phyloP scores from a whole-genome alignment of 139 green algal species.

The Ettlia oleoabundans region DNA sequence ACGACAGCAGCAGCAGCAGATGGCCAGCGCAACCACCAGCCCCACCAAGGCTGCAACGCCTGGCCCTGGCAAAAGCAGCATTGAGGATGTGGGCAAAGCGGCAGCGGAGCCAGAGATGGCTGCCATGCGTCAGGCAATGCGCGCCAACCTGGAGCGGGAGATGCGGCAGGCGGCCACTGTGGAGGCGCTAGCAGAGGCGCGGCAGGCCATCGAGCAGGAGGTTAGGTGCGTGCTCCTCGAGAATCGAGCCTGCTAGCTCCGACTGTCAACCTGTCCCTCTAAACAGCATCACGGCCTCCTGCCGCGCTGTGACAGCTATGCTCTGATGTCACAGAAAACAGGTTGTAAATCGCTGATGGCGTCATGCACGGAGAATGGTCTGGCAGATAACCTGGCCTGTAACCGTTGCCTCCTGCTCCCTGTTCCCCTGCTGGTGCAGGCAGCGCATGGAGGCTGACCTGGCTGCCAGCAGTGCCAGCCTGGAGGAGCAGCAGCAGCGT shows the following conservation, averaged over 20 bases:
- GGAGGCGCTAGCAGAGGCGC: constrained; percentile 20
- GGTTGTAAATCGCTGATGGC: neutral
- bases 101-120: neutral
- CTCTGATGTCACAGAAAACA: too few species aligned
- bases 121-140: constrained; percentile 16
- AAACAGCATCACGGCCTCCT: neutral
- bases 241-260: too few species aligned
- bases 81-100: neutral
- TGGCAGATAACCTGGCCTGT: neutral
- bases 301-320: too few species aligned
- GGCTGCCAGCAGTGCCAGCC: constrained; percentile 1
- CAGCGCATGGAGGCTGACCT: constrained; percentile 32
- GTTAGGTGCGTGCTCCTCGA: neutral
- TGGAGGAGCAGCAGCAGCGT: constrained; percentile 28
- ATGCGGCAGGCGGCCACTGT: constrained; percentile 16
- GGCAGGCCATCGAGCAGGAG: constrained; percentile 14
- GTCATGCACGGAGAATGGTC: neutral
- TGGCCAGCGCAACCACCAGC: neutral
- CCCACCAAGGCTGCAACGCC: too few species aligned
- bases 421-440: neutral
- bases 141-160: constrained; percentile 11
- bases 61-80: neutral
- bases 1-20: constrained; percentile 2
- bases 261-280: neutral
- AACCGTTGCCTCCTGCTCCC: neutral